Evolutionary conservation across 345 rosid genomes (phyloP).

Genomic region (Linum lewisii): DNA sequence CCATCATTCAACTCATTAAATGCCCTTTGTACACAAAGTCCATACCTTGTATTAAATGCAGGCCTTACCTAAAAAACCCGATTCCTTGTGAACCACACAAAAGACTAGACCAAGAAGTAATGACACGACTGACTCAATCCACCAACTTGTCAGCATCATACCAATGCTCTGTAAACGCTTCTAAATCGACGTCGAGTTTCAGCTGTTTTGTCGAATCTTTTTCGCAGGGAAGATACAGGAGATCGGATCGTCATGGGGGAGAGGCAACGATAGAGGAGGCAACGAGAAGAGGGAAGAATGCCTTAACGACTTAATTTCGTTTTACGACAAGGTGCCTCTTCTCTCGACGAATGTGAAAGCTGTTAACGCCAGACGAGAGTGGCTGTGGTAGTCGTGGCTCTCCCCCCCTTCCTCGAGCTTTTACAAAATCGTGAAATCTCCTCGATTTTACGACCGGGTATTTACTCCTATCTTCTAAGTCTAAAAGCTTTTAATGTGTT

Average conservation of each 20-base stretch:
- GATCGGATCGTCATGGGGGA: slow-evolving; percentile 21
- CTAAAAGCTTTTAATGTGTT: too few relatives aligned
- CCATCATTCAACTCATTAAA: neutral
- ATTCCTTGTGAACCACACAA: neutral
- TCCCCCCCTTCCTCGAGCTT: neutral
- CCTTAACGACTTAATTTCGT: slow-evolving; percentile 18
- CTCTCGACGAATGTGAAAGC: slow-evolving; percentile 18
- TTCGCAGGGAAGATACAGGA: slow-evolving; percentile 22
- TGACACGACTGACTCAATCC: neutral
- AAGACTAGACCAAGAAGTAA: neutral
- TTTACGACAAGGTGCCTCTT: slow-evolving; percentile 16
- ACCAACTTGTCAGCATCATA: too few relatives aligned
- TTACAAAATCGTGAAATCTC: neutral
- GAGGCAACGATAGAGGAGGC: slow-evolving; percentile 12
- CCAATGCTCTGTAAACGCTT: too few relatives aligned
- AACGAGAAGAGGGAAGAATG: slow-evolving; percentile 12
- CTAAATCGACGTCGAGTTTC: too few relatives aligned
- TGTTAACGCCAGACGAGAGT: slow-evolving; percentile 14
- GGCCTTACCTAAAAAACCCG: neutral
- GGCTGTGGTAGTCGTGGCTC: slow-evolving; percentile 15
- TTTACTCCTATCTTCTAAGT: too few relatives aligned
- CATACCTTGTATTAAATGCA: neutral
- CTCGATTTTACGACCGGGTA: too few relatives aligned
- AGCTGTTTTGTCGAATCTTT: neutral
- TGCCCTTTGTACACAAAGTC: neutral